These are phyloP conservation scores for Calocybe gambosa DNA, from an alignment of 1,284 basidiomycete genomes.

Conservation along the genomic window DNA sequence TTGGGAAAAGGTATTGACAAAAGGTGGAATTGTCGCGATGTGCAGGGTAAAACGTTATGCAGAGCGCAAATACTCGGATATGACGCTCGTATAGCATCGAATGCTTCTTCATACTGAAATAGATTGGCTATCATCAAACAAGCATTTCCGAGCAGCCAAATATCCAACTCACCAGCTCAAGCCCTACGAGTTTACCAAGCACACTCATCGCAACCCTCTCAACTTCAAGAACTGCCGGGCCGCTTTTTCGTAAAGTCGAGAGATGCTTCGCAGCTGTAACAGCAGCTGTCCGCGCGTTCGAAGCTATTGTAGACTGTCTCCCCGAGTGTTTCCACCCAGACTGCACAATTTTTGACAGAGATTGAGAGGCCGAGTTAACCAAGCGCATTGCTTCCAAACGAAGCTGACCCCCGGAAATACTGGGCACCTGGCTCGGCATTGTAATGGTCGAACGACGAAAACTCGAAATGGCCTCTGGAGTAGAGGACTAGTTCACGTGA, in stretches of 20 bases:
- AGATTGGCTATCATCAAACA: not conserved
- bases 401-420: constrained; percentile 16
- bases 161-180: constrained; percentile 53
- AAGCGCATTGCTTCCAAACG: constrained; percentile 43
- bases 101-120: constrained; percentile 46
- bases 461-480: not conserved
- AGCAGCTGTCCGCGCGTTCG: constrained; percentile 25
- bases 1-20: constrained; percentile 40
- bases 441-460: not conserved
- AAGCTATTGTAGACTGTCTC: constrained; percentile 19
- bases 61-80: constrained; percentile 36
- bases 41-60: constrained; percentile 13
- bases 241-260: constrained; percentile 37
- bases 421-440: constrained; percentile 13
- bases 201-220: constrained; percentile 67
- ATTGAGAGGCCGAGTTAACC: constrained; percentile 57
- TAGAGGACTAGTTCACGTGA: constrained; percentile 5
- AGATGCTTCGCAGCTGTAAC: constrained; percentile 38
- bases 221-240: constrained; percentile 50
- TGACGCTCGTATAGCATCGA: constrained; percentile 39
- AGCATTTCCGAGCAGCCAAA: constrained; percentile 5
- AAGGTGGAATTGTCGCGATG: constrained; percentile 5
- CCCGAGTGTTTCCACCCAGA: constrained; percentile 49
- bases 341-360: constrained; percentile 43
- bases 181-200: constrained; percentile 52